These are phyloP conservation scores for Paecilomyces variotii DNA, from an alignment of 2,329 filamentous ascomycete genomes.

Conservation along the genomic window DNA sequence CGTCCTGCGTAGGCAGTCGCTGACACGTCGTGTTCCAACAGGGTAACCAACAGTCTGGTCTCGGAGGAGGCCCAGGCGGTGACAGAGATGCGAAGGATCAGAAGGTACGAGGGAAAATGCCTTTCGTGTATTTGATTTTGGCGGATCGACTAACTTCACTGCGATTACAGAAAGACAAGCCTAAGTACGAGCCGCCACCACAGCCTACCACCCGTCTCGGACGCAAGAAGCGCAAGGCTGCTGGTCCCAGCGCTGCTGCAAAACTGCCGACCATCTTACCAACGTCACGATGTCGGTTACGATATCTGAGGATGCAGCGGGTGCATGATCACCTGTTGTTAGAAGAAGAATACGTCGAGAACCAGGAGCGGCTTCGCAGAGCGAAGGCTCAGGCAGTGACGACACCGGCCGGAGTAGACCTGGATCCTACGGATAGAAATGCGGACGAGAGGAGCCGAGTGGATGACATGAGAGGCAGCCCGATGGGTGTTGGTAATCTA, in stretches of 20 bases:
- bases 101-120: conserved; percentile 55
- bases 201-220: conserved; percentile 84
- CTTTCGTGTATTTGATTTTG: neutral
- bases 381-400: conserved; percentile 64
- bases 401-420: conserved; percentile 53
- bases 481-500: conserved; percentile 95
- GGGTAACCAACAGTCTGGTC: conserved; percentile 64
- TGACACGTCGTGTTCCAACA: conserved; percentile 19
- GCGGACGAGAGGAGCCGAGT: conserved; percentile 92
- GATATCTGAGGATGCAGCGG: conserved; percentile 94
- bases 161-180: conserved; percentile 84
- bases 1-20: conserved; percentile 6
- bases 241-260: conserved; percentile 84
- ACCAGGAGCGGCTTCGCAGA: conserved; percentile 92
- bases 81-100: conserved; percentile 86
- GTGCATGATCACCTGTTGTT: conserved; percentile 95
- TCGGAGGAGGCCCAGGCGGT: conserved; percentile 63
- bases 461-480: conserved; percentile 96
- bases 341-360: conserved; percentile 98
- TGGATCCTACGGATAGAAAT: conserved; percentile 75
- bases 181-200: conserved; percentile 98
- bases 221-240: conserved; percentile 95
- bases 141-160: conserved; percentile 4
- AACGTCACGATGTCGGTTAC: conserved; percentile 93
- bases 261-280: conserved; percentile 93